phyloP scores from a whole-genome alignment of 352 stramenopile species.

The Globisporangium radiosum region DNA sequence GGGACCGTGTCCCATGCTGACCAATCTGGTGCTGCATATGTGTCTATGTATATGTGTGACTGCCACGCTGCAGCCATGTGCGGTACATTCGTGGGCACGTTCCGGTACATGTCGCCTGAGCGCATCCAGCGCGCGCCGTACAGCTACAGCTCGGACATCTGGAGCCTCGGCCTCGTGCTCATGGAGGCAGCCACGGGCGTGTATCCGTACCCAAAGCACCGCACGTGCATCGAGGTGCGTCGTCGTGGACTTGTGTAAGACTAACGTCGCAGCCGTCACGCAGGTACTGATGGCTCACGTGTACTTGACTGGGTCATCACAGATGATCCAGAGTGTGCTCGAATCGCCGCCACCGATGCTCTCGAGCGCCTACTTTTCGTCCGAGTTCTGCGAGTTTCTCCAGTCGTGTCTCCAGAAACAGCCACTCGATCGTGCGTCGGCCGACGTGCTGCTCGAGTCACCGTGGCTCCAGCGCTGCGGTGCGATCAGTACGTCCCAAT shows the following conservation, averaged over 20 bases:
- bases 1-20: too few species aligned
- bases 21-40: too few species aligned
- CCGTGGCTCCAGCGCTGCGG: slow-evolving; percentile 63
- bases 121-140: slow-evolving; percentile 87
- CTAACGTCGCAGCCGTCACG: neutral
- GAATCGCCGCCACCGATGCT: slow-evolving; percentile 63
- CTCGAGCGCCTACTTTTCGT: slow-evolving; percentile 59
- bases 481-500: slow-evolving; percentile 46
- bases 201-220: slow-evolving; percentile 84
- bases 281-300: neutral
- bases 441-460: slow-evolving; percentile 60
- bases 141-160: slow-evolving; percentile 89
- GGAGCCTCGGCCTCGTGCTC: slow-evolving; percentile 89
- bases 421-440: slow-evolving; percentile 49
- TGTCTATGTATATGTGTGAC: neutral
- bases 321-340: slow-evolving; percentile 74
- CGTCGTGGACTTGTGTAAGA: neutral
- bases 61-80: slow-evolving; percentile 67
- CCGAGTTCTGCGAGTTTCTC: slow-evolving; percentile 71
- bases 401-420: slow-evolving; percentile 59
- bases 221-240: slow-evolving; percentile 63
- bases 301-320: neutral
- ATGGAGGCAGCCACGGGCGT: slow-evolving; percentile 88
- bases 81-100: slow-evolving; percentile 92
- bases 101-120: slow-evolving; percentile 92